Evolutionary conservation across 2,329 filamentous ascomycete genomes (phyloP), one percentile per base, ranked within the genome.

Genomic region (Penicillium crustosum): DNA sequence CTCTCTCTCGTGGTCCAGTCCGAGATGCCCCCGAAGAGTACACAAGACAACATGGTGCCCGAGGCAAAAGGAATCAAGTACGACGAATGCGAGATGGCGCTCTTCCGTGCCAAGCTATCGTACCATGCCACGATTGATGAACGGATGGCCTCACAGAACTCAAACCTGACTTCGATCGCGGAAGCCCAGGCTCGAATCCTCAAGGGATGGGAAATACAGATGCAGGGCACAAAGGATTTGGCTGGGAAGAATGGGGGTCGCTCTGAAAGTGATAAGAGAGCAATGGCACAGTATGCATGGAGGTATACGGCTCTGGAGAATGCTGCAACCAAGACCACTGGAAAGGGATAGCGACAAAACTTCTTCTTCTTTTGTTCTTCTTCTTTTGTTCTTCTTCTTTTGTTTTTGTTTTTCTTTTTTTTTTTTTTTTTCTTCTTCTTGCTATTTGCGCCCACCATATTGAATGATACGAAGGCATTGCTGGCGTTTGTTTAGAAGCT

Each of bases 31-130:
- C 59, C 64, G 9, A 71, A 66, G 50, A 49, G 49, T 33, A 49
- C 56, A 41, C 65, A 67, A 27, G 59, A 66, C 49, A 61, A 57
- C 31, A 54, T 66, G 31, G 60, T 74, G 23, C 72, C 70, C n/a
- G 72, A 74, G 61, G 69, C 65, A 31, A 63, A 68, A 36, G 72
- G 72, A 15, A 59, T 74, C 41, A 69, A 63, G 49, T 75, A 75
- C 60, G 71, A 74, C 54, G 70, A 75, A 63, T 72, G 69, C 47
- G 71, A 75, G 43, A 74, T 75, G 72, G 70, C 70, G 2, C 68
- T 73, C 38, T 75, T 75, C 53, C 69, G 68, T 39, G 72, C 72
- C 42, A 73, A 74, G 53, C 57, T 75, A 19, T 68, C 69, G 10
- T 75, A 74, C 31, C 69, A 73, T 44, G 63, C 72, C 35, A 75